These are phyloP conservation scores for Massospora cicadina DNA, from an alignment of 371 early-diverging fungal species.

Conservation along the genomic window DNA sequence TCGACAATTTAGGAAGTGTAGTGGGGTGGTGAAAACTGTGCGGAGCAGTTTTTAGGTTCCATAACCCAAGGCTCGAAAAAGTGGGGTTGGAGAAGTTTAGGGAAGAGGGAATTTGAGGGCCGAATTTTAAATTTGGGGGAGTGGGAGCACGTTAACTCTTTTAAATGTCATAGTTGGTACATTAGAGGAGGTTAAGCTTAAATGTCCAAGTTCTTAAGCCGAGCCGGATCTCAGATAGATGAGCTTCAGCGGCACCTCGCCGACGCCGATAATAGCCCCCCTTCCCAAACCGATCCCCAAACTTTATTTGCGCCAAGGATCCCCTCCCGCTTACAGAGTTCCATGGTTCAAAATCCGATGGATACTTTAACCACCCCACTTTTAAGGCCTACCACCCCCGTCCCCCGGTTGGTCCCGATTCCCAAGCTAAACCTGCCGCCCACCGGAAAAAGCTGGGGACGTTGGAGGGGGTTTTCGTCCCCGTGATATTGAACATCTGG, in stretches of 20 bases:
- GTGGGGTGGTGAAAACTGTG: too few species aligned
- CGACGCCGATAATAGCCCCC: background rate
- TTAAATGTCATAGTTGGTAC: too few species aligned
- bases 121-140: too few species aligned
- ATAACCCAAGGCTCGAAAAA: too few species aligned
- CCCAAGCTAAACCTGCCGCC: background rate
- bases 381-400: background rate
- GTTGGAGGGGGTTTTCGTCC: slow-evolving; percentile 42
- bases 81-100: too few species aligned
- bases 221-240: slow-evolving; percentile 11
- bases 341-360: background rate
- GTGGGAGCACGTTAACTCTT: too few species aligned
- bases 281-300: background rate
- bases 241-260: slow-evolving; percentile 10
- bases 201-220: slow-evolving; percentile 13
- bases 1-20: too few species aligned
- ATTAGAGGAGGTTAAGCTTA: too few species aligned
- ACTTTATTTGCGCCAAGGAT: background rate
- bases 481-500: slow-evolving; percentile 37
- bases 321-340: background rate
- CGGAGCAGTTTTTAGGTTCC: too few species aligned
- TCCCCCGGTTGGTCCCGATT: background rate
- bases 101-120: too few species aligned
- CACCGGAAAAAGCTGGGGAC: slow-evolving; percentile 28
- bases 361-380: background rate